Conservation (phyloP, 257 asterid species). For the Lycium ferocissimum region DNA sequence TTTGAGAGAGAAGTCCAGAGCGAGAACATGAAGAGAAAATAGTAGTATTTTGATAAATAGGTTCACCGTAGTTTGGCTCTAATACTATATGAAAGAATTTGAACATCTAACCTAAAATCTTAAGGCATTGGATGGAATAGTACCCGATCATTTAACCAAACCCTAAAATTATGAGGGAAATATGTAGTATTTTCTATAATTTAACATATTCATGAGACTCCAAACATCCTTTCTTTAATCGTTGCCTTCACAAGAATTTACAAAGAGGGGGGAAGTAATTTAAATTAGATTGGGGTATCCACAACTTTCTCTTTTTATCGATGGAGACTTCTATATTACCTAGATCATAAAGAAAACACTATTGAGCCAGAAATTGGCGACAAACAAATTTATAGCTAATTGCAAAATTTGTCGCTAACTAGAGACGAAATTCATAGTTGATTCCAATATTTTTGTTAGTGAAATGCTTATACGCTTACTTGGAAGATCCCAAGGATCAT, state of each 20-base stretch:
- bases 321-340: not conserved
- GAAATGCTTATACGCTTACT: conserved; percentile 7
- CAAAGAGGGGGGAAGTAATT: not conserved
- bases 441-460: not conserved
- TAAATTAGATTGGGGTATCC: not conserved
- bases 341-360: not conserved
- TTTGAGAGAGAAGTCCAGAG: not conserved
- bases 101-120: not conserved
- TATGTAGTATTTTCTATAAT: not conserved
- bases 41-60: no score
- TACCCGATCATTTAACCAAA: no score
- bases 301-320: not conserved
- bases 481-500: conserved; percentile 8
- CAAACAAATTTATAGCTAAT: no score
- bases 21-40: not conserved
- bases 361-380: not conserved
- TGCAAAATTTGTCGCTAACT: no score
- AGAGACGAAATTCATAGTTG: no score
- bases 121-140: not conserved
- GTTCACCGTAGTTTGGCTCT: no score
- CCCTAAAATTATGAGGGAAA: no score
- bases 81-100: no score
- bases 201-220: not conserved
- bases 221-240: not conserved
- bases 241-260: not conserved